phyloP scores from a whole-genome alignment of 1,284 basidiomycete genomes.

The Ustilago trichophora region DNA sequence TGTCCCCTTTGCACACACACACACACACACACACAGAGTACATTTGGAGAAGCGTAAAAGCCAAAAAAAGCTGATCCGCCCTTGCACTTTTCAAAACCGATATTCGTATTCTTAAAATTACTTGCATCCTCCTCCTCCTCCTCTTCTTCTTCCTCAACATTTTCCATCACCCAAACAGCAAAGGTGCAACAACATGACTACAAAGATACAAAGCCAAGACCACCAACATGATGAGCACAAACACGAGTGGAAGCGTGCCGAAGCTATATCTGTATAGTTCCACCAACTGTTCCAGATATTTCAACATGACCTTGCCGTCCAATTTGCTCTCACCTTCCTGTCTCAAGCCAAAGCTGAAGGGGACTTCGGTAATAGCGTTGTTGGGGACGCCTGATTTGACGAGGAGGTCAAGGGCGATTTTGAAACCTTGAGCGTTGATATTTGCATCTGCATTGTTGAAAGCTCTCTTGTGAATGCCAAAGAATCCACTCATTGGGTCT shows the following conservation, averaged over 20 bases:
- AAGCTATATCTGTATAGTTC: constrained; percentile 46
- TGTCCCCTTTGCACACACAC: no score
- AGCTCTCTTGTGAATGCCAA: constrained; percentile 68
- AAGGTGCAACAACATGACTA: constrained; percentile 9
- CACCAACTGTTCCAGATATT: constrained; percentile 39
- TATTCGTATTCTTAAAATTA: no score
- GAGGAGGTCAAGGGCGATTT: constrained; percentile 47
- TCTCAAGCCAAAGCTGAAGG: constrained; percentile 43
- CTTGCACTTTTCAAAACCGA: no score
- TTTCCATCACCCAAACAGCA: constrained; percentile 4
- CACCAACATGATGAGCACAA: constrained; percentile 15
- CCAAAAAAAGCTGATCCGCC: no score
- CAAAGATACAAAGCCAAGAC: constrained; percentile 34
- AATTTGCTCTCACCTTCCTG: constrained; percentile 46
- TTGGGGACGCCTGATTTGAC: constrained; percentile 35
- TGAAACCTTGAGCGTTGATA: constrained; percentile 50
- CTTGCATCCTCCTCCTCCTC: no score
- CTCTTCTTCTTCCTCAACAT: no score
- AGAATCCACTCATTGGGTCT: constrained; percentile 71
- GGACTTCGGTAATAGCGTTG: constrained; percentile 34
- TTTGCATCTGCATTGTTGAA: constrained; percentile 24
- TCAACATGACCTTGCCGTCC: constrained; percentile 48
- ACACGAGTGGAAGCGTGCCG: constrained; percentile 14
- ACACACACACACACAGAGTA: no score
- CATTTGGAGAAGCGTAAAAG: no score